These are phyloP conservation scores for Tetrahymena borealis DNA, from an alignment of 73 alveolate species.

Conservation along the genomic window DNA sequence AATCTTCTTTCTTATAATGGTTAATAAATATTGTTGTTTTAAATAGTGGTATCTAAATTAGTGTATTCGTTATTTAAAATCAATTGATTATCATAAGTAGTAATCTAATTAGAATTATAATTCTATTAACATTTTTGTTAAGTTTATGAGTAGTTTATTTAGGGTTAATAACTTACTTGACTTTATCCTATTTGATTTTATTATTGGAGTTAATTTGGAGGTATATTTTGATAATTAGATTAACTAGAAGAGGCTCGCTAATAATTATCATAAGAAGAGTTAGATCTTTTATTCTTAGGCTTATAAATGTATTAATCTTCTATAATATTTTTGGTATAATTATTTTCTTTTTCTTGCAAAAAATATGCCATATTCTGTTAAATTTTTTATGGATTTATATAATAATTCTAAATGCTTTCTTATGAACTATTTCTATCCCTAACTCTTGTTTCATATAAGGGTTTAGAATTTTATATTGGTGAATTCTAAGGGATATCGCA, in stretches of 20 bases:
- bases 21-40: no score
- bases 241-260: background rate
- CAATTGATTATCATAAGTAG: no score
- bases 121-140: background rate
- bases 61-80: no score
- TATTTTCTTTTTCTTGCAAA: background rate
- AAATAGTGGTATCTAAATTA: no score
- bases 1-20: no score
- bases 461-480: background rate
- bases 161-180: background rate
- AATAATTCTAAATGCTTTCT: no score
- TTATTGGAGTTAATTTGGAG: background rate
- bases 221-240: background rate
- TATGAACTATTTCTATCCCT: background rate
- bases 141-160: background rate
- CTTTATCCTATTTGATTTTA: background rate
- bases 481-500: background rate
- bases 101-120: background rate
- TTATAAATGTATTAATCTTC: no score
- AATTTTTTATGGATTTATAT: no score
- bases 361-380: background rate
- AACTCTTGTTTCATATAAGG: background rate
- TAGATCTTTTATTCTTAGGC: no score
- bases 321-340: background rate
- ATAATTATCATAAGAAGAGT: background rate